Evolutionary conservation across 495 filamentous ascomycete genomes (phyloP), one percentile per base, ranked within the genome.

Genomic region (Chaetomium tenue): DNA sequence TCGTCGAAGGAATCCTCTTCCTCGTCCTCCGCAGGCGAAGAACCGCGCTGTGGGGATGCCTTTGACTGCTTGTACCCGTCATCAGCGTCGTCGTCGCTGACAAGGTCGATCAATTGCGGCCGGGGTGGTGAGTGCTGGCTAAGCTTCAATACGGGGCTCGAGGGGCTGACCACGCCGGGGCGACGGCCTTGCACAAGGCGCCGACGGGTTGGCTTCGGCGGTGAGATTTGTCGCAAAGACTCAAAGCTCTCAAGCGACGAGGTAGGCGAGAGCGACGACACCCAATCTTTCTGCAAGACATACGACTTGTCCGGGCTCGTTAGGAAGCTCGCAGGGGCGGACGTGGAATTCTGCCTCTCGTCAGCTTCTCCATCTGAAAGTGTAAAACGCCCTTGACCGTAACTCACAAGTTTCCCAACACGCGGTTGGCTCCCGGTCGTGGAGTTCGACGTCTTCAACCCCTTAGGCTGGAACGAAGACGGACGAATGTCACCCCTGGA

Each of bases 401-500:
- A 66, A 50, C 58, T 63, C 66, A 69, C 67, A 1, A 61, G 20
- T 18, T 71, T 70, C 0, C 64, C 48, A 5, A 54, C 28, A 18
- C 39, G 58, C 28, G 25, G 1, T 40, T 66, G 61, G 12, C 15
- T 25, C 33, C 26, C 42, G 22, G 60, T 16, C 6, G 50, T n/a
- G 15, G 26, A 26, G 7, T 46, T 42, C 30, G 33, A 33, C 2
- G 42, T 60, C 18, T 62, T 66, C 46, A 66, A 62, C 56, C 72
- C 69, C 55, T 71, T 76, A 28, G 73, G 74, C 28, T 64, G 48
- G 66, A 92, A 91, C 47, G 79, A 86, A 0, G 88, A 83, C 11
- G 91, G 90, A 58, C 86, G 86, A 66, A 95, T 92, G 60, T 91
- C 88, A 4, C 84, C 83, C 42, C 75, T 81, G 13, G 72, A 71